Percentiles rank a stretch among this genome's conserved stretches.
phyloP scores from a whole-genome alignment of 345 rosid species.

The Citrus mangshanensis region DNA sequence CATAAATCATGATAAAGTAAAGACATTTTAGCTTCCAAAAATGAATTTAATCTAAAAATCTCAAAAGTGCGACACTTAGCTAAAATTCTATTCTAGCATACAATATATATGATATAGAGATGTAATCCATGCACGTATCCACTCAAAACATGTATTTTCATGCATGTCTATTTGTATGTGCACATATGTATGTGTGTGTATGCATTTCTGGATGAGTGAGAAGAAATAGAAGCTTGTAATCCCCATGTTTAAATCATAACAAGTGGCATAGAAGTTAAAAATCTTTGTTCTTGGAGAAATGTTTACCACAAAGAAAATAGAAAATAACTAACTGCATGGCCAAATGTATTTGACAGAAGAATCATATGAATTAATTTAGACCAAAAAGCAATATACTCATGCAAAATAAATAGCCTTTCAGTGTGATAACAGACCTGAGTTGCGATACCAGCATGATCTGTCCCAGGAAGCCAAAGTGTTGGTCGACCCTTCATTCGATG shows the following conservation, averaged over 20 bases:
- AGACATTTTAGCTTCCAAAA: constrained; percentile 20
- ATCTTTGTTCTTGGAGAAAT: neutral
- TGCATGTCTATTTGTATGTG: neutral
- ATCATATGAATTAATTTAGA: neutral
- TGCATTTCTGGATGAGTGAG: neutral
- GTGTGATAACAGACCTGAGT: constrained; percentile 65
- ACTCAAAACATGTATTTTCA: neutral
- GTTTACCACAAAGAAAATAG: neutral
- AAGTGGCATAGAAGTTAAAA: neutral
- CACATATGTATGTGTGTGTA: neutral
- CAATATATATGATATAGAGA: neutral
- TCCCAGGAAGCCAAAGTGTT: constrained; percentile 97
- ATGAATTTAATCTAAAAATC: constrained; percentile 7
- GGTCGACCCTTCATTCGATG: constrained; percentile 94
- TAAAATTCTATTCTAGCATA: neutral
- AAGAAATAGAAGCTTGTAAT: neutral
- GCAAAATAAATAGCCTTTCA: constrained; percentile 17
- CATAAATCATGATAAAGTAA: constrained; percentile 15
- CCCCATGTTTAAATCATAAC: neutral
- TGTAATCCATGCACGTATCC: neutral
- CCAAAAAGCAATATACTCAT: neutral
- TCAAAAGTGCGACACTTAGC: neutral
- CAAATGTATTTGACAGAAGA: neutral
- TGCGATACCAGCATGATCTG: constrained; percentile 99
- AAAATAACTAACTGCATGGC: constrained; percentile 5